Evolutionary conservation across 495 filamentous ascomycete species (phyloP), one percentile per base, ranked within the genome.

Genomic region (Penicillium egyptiacum): DNA sequence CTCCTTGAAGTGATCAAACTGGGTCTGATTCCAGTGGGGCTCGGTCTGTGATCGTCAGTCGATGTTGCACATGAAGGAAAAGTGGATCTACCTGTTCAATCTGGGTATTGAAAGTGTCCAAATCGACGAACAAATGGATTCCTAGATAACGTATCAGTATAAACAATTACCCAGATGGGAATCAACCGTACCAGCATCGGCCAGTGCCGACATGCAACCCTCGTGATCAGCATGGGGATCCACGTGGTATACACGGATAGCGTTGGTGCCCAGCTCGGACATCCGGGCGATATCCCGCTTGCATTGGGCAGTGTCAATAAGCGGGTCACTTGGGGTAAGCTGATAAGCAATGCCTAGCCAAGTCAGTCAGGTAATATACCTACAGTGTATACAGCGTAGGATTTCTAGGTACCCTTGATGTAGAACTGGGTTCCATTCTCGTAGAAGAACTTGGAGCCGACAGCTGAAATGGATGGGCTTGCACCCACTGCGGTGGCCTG

Each of bases 221-320:
- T 80, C 88, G 71, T 96, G 91, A 62, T 93, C 78, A 26, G 64
- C 81, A 17, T 67, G 65, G 4, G 88, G 68, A 61, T 93, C 87
- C 52, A 95, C 91, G 66, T 95, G 91, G 71, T 96, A 96, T 43
- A 95, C 88, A 43, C 91, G 89, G 65, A 96, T 92, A 19, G 88
- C 77, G 68, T 96, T 96, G 70, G 89, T 80, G 54, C 90, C 90
- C 45, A 96, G 70, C 35, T 84, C 82, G 64, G 89, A 74, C 91
- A 96, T 96, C 52, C 90, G 80, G 17, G 72, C 70, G 40, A 88
- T 86, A 76, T 96, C 91, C 45, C 85, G 85, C 60, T 79, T 72
- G 75, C 91, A 96, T 80, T 96, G 91, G 35, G 79, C 79, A 39
- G 79, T 80, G 67, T 94, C 80, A 55, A 87, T 70, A 60, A 96